Evolutionary conservation across 2,329 filamentous ascomycete genomes (phyloP).

Genomic region (Talaromyces sp.): DNA sequence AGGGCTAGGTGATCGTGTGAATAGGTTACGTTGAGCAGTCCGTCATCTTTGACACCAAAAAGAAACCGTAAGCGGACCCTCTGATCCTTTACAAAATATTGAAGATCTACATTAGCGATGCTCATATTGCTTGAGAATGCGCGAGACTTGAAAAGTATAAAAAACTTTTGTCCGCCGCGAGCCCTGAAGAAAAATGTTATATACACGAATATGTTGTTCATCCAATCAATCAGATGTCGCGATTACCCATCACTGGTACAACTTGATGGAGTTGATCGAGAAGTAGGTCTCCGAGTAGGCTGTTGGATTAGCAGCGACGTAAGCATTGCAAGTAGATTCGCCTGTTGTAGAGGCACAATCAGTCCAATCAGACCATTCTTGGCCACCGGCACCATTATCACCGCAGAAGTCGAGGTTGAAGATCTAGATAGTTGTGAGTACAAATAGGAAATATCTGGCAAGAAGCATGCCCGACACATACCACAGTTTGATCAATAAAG

Average conservation of each 20-base stretch:
- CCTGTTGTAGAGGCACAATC: conserved; percentile 13
- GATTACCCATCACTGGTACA: conserved; percentile 8
- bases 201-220: not conserved
- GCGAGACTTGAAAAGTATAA: not conserved
- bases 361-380: conserved; percentile 14
- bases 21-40: not conserved
- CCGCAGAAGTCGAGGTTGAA: conserved; percentile 18
- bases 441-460: not conserved
- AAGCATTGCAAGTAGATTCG: conserved; percentile 15
- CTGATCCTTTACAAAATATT: not conserved
- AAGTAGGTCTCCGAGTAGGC: conserved; percentile 15
- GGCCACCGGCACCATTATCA: conserved; percentile 11
- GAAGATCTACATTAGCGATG: not conserved
- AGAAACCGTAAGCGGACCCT: not conserved
- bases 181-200: not conserved
- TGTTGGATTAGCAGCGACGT: conserved; percentile 17
- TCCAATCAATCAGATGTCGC: not conserved
- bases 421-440: conserved; percentile 2
- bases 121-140: not conserved
- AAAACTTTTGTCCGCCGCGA: not conserved
- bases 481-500: conserved; percentile 42
- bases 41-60: not conserved
- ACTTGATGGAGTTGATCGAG: conserved; percentile 17
- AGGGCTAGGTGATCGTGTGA: not conserved
- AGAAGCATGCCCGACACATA: conserved; percentile 27